Conservation (phyloP, 805 yeast species). For the Cyberlindnera mississippiensis region DNA sequence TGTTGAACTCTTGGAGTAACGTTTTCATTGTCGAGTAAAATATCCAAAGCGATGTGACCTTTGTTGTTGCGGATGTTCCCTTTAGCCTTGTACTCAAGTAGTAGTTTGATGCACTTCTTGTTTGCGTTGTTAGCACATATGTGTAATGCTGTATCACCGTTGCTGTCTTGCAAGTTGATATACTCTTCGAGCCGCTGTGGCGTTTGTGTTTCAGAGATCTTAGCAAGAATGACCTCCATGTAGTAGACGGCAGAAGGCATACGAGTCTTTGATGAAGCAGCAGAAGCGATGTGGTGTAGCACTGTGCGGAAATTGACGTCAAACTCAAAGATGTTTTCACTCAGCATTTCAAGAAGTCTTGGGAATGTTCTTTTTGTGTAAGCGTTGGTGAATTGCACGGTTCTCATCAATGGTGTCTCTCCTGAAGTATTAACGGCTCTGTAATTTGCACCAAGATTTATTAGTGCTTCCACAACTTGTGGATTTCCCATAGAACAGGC, state of each 20-base stretch:
- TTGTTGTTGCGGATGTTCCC: slow-evolving; percentile 37
- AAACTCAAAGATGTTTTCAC: slow-evolving; percentile 70
- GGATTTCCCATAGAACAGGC: slow-evolving; percentile 93
- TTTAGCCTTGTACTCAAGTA: slow-evolving; percentile 47
- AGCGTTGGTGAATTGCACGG: slow-evolving; percentile 85
- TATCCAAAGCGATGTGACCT: slow-evolving; percentile 27
- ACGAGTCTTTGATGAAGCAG: slow-evolving; percentile 61
- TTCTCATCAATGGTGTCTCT: slow-evolving; percentile 81
- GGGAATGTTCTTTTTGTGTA: slow-evolving; percentile 79
- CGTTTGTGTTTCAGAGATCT: slow-evolving; percentile 61
- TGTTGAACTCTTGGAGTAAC: slow-evolving; percentile 23
- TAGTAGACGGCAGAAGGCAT: slow-evolving; percentile 82
- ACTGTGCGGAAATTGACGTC: slow-evolving; percentile 76
- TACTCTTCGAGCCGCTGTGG: slow-evolving; percentile 57
- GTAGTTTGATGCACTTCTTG: slow-evolving; percentile 44
- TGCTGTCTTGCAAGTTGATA: slow-evolving; percentile 62
- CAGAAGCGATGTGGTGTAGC: slow-evolving; percentile 77
- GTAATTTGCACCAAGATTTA: slow-evolving; percentile 72
- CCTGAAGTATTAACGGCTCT: slow-evolving; percentile 61
- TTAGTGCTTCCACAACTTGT: slow-evolving; percentile 68
- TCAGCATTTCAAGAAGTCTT: slow-evolving; percentile 67
- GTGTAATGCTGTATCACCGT: slow-evolving; percentile 79
- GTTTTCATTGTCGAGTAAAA: slow-evolving; percentile 24
- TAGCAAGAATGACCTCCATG: slow-evolving; percentile 68
- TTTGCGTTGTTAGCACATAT: slow-evolving; percentile 63